Percentiles rank a stretch among this genome's conserved stretches.
Conservation (phyloP, 2,329 filamentous ascomycete genomes). For the Cladosporium colombiae region DNA sequence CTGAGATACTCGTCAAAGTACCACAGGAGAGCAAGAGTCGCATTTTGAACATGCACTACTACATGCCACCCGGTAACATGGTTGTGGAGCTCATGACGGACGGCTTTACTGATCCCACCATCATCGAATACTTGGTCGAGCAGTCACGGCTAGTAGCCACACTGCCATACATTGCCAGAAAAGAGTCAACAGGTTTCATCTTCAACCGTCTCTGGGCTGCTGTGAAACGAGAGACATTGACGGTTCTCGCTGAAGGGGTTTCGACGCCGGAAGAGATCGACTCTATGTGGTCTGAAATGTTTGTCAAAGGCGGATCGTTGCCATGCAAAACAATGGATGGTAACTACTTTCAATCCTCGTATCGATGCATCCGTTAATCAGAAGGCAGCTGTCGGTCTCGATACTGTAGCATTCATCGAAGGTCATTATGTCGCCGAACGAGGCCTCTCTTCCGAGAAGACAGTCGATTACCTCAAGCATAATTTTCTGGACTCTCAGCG, state of each 20-base stretch:
- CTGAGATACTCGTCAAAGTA: slow-evolving; percentile 51
- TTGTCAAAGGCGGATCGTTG: slow-evolving; percentile 13
- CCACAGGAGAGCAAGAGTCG: slow-evolving; percentile 40
- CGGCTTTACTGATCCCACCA: slow-evolving; percentile 45
- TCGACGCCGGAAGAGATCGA: slow-evolving; percentile 53
- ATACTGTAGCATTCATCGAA: slow-evolving; percentile 57
- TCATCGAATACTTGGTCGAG: slow-evolving; percentile 51
- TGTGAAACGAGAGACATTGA: slow-evolving; percentile 55
- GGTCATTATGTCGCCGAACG: slow-evolving; percentile 55
- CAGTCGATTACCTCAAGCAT: slow-evolving; percentile 48
- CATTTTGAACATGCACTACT: slow-evolving; percentile 54
- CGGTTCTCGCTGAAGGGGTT: slow-evolving; percentile 54
- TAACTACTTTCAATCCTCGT: background rate
- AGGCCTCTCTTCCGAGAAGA: slow-evolving; percentile 40
- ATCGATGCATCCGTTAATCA: background rate
- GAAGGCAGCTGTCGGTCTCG: slow-evolving; percentile 46
- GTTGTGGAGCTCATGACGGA: slow-evolving; percentile 58
- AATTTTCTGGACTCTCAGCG: slow-evolving; percentile 47
- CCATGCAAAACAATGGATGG: slow-evolving; percentile 15
- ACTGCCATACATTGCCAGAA: slow-evolving; percentile 45
- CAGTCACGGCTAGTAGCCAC: slow-evolving; percentile 43
- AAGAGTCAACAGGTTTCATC: slow-evolving; percentile 56
- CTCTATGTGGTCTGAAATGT: slow-evolving; percentile 46
- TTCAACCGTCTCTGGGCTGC: slow-evolving; percentile 61
- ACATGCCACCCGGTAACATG: slow-evolving; percentile 46